These are phyloP conservation scores for Flaveria brownii DNA, from an alignment of 129 eudicot genomes.

Conservation along the genomic window DNA sequence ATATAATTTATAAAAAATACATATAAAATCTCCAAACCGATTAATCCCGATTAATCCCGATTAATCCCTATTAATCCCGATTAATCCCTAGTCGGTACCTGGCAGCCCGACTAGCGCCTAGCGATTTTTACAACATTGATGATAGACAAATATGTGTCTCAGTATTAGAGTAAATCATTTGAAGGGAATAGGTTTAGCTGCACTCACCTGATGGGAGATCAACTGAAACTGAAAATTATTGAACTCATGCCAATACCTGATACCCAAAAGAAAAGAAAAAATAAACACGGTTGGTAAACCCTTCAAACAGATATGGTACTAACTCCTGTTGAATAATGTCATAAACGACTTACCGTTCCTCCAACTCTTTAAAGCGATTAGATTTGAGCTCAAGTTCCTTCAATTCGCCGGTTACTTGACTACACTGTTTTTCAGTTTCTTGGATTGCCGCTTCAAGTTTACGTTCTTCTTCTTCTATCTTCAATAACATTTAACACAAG, in stretches of 20 bases:
- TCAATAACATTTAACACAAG: conserved; percentile 19
- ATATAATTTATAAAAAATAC: no score
- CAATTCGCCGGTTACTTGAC: conserved; percentile 82
- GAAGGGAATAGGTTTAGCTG: background rate
- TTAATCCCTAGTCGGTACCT: no score
- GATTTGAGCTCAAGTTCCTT: conserved; percentile 90
- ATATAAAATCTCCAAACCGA: no score
- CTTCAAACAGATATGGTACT: conserved; percentile 8
- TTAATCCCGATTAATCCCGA: no score
- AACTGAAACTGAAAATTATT: conserved; percentile 93
- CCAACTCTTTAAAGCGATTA: conserved; percentile 88
- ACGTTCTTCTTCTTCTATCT: conserved; percentile 97
- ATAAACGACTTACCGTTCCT: conserved; percentile 64
- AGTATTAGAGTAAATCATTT: background rate
- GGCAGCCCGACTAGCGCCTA: no score
- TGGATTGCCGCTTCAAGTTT: conserved; percentile 97
- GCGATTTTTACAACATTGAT: no score
- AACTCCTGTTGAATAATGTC: background rate
- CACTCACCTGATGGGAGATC: conserved; percentile 80
- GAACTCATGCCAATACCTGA: conserved; percentile 97
- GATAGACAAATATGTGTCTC: background rate
- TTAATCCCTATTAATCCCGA: no score
- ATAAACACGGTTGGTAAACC: conserved; percentile 21
- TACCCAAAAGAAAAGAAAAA: conserved; percentile 6
- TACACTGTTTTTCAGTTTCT: conserved; percentile 92